Conservation (phyloP, 2,329 filamentous ascomycete species). For the Fusarium citri region DNA sequence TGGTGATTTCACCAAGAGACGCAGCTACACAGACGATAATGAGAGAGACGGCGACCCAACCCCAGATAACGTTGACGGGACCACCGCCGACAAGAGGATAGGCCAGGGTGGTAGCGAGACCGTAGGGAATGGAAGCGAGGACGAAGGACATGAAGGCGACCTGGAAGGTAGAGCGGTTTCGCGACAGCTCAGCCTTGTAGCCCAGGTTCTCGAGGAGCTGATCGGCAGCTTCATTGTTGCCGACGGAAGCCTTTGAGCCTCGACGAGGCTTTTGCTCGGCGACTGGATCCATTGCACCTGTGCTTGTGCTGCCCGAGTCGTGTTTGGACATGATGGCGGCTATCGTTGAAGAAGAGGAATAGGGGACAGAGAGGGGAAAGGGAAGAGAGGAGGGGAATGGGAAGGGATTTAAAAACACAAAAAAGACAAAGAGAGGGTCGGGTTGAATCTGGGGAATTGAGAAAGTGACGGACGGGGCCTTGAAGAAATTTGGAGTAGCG, state of each 20-base stretch:
- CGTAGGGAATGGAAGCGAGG: slow-evolving; percentile 79
- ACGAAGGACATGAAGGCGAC: slow-evolving; percentile 83
- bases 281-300: slow-evolving; percentile 34
- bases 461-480: slow-evolving; percentile 11
- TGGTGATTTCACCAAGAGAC: slow-evolving; percentile 79
- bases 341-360: too few species aligned
- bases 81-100: slow-evolving; percentile 76
- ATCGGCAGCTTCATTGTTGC: slow-evolving; percentile 62
- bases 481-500: slow-evolving; percentile 33
- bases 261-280: slow-evolving; percentile 45
- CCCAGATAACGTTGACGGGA: slow-evolving; percentile 78
- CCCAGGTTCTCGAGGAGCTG: slow-evolving; percentile 72
- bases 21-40: slow-evolving; percentile 78
- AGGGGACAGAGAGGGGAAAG: too few species aligned
- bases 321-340: slow-evolving; percentile 32
- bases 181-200: slow-evolving; percentile 73
- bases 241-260: slow-evolving; percentile 41
- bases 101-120: slow-evolving; percentile 75
- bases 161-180: slow-evolving; percentile 74
- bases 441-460: slow-evolving; percentile 26
- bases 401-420: slow-evolving; percentile 27
- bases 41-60: slow-evolving; percentile 74
- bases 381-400: background rate
- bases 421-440: background rate
- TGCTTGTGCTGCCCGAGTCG: slow-evolving; percentile 38